Evolutionary conservation across 768 basidiomycete genomes (phyloP), one percentile per base, ranked within the genome.

Genomic region (Agrocybe praecox): DNA sequence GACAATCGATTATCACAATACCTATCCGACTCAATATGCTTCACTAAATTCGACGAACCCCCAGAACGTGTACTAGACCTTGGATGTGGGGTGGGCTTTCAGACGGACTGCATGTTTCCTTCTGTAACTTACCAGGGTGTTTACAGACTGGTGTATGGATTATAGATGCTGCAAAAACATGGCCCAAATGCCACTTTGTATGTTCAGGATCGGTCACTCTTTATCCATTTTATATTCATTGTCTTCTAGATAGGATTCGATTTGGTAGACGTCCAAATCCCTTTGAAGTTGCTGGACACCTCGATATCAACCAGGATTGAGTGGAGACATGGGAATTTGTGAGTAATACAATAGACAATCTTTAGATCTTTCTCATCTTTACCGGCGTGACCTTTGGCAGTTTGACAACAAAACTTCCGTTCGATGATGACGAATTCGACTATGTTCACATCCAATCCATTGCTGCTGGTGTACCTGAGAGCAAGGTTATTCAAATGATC

Each of bases 271-370:
- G 74, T 91, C 1, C 90, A 92, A 72, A 77, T 88, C 52, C 81
- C 88, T 21, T 70, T 80, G 33, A 73, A 74, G 22, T 55, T 83
- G 17, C 65, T 91, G 10, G 81, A 85, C 8, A 67, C 76, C 6
- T 75, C 75, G 1, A 64, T 88, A 22, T 81, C 83, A 8, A 69
- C 71, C 3, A 85, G 90, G 21, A 80, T 92, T 69, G 72, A 77
- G 62, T 92, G 89, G 89, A 74, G 80, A 21, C 86, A 90, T 62
- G 89, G 90, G 34, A 92, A 92, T 64, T 90, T 92, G 90, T 91
- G 68, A 36, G 72, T 29, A 29, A 29, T 5, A 29, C 26, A 29
- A 29, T 29, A 4, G 26, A 29, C 26, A 29, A 8, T 42, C 51
- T 48, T 3, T 29, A 32, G 44, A 49, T 61, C 36, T 45, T 24